Evolutionary conservation across 2,329 filamentous ascomycete genomes (phyloP).

Genomic region (Exserohilum rostratum): DNA sequence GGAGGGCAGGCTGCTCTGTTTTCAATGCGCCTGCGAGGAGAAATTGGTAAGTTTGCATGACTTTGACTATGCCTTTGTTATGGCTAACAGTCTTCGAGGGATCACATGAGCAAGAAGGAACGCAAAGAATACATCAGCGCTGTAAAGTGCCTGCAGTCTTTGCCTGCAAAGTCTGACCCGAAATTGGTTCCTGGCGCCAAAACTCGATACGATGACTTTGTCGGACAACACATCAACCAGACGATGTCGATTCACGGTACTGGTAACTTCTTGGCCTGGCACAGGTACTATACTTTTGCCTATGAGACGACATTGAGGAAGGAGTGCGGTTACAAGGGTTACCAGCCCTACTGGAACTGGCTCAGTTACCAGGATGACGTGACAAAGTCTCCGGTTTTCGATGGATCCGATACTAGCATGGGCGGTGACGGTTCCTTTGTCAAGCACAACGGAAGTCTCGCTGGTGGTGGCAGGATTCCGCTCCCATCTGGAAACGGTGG

Average conservation of each 20-base stretch:
- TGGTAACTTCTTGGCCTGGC: conserved; percentile 40
- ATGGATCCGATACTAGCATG: conserved; percentile 46
- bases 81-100: neutral
- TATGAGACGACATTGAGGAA: conserved; percentile 48
- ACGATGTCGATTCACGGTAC: conserved; percentile 25
- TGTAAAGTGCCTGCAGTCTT: conserved; percentile 26
- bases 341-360: conserved; percentile 59
- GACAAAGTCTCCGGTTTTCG: conserved; percentile 31
- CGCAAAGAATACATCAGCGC: conserved; percentile 27
- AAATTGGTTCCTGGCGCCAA: conserved; percentile 23
- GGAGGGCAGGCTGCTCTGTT: conserved; percentile 10
- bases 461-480: conserved; percentile 16
- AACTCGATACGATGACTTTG: conserved; percentile 38
- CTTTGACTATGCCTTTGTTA: neutral
- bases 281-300: conserved; percentile 44
- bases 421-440: conserved; percentile 25
- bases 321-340: conserved; percentile 48
- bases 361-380: conserved; percentile 32
- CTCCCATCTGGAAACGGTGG: conserved; percentile 24
- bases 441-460: conserved; percentile 18
- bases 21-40: conserved; percentile 15
- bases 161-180: conserved; percentile 20
- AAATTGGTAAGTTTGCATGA: conserved; percentile 19
- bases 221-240: conserved; percentile 30
- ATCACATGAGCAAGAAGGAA: conserved; percentile 5